Evolutionary conservation across 371 early-diverging fungal genomes (phyloP), one percentile per base, ranked within the genome.

Genomic region (Actinomortierella ambigua): DNA sequence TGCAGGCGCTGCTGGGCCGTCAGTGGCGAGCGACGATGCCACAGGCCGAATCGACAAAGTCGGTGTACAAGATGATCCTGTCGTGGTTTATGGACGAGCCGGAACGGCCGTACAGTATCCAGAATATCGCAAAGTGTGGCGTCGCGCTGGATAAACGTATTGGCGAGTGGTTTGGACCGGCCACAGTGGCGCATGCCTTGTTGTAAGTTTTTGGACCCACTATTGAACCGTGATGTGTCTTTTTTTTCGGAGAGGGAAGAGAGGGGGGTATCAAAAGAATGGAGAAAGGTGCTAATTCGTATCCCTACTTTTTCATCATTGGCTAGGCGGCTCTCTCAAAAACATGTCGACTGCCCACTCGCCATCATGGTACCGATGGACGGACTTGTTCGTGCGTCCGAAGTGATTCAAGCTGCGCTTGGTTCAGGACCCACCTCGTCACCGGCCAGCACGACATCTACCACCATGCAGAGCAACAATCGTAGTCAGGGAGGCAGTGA

Each of bases 161-260:
- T 53, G 97, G 98, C 39, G 90, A 95, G 70, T 98, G 98, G 98
- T 97, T 96, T 83, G 96, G 96, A 0, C 98, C 98, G 1, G 83
- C 85, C 17, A 96, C 95, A 0, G 93, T 95, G 18, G 91, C 95
- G 7, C 90, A 92, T 59, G 93, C 93, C 23, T 81, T 96, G n/a
- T 87, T 84, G 90, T 93, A 87, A 67, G 82, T 71, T 20, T 53
- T 17, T 24, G n/a, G n/a, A n/a, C n/a, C 55, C 11, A 49, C 27
- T 41, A 27, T 26, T 28, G 22, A 9, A 1, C 22, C 15, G 9
- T 44, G 1, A 51, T 39, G 13, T n/a, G 11, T 20, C 46, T 68
- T 23, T 76, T 64, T 44, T 55, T 23, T 13, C 22, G 42, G n/a
- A 7, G 42, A 29, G 22, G 53, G 28, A 20, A 41, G 23, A 17